These are phyloP conservation scores for Parachlorella kessleri DNA, from an alignment of 139 green algal species.

Conservation along the genomic window DNA sequence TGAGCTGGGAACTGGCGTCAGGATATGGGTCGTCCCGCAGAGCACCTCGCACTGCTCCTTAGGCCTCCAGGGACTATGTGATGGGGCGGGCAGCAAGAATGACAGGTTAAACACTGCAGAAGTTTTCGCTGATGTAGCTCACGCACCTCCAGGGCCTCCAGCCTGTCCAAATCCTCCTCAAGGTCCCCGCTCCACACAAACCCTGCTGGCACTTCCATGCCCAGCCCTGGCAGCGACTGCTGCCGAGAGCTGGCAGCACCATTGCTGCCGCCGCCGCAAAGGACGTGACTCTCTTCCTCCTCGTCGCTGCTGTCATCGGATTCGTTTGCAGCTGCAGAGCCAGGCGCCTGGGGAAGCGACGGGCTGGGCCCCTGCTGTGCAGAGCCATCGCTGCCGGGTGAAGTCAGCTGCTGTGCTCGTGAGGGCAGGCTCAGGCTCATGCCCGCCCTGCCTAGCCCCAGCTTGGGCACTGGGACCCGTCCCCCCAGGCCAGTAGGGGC, in stretches of 20 bases:
- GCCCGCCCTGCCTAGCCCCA: neutral
- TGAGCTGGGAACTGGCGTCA: no score
- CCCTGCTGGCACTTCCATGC: constrained; percentile 19
- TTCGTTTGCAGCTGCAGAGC: neutral
- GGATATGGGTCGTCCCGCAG: no score
- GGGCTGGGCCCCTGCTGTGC: neutral
- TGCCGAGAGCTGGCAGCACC: no score
- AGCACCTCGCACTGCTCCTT: no score
- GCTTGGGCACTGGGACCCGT: constrained; percentile 18
- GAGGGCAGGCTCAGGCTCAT: neutral
- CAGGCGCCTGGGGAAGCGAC: neutral
- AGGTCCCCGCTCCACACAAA: constrained; percentile 67
- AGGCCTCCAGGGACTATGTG: no score
- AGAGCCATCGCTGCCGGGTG: no score
- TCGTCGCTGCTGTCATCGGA: constrained; percentile 14
- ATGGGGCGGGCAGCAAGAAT: no score
- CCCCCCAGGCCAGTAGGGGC: no score
- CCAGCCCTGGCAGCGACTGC: no score
- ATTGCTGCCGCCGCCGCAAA: neutral
- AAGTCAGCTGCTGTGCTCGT: neutral
- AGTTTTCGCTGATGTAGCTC: no score
- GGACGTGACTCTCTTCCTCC: neutral
- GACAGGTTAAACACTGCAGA: no score
- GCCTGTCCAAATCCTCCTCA: constrained; percentile 66
- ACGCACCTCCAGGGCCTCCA: constrained; percentile 55